Evolutionary conservation across 2,329 filamentous ascomycete species (phyloP).

Genomic region (Aspergillus fischeri): DNA sequence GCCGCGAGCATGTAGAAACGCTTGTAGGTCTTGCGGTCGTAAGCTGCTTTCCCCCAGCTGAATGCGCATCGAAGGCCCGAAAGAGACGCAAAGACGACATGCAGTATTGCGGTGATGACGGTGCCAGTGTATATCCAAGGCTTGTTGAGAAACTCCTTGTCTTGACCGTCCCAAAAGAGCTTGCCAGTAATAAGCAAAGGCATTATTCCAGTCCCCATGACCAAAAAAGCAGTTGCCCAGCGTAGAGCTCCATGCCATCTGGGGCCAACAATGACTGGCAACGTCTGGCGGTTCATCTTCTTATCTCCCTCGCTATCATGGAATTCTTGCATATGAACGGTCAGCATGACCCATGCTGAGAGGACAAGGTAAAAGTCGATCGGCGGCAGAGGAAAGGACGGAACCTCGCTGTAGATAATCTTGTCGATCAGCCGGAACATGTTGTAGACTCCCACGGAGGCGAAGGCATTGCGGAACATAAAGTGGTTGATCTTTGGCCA

Average conservation of each 20-base stretch:
- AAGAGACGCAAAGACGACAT: not conserved
- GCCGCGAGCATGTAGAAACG: constrained; percentile 3
- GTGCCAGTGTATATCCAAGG: not conserved
- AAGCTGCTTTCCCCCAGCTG: not conserved
- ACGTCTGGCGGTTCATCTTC: not conserved
- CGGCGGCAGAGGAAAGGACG: not conserved
- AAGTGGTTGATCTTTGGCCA: constrained; percentile 7
- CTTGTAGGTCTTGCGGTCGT: constrained; percentile 5
- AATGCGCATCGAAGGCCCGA: not conserved
- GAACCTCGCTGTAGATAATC: not conserved
- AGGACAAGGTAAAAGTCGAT: not conserved
- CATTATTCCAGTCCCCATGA: not conserved
- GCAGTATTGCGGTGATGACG: not conserved
- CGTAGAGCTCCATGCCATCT: not conserved
- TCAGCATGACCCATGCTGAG: constrained; percentile 1
- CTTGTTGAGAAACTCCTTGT: not conserved
- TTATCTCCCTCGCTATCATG: constrained; percentile 10
- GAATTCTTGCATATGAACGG: constrained; percentile 10
- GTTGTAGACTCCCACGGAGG: constrained; percentile 2
- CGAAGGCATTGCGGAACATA: constrained; percentile 6
- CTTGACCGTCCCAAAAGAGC: not conserved
- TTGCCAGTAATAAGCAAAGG: not conserved
- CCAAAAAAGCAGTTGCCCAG: not conserved
- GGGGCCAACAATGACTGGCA: constrained; percentile 3
- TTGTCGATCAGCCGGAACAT: constrained; percentile 6